Percentiles rank a stretch among this genome's conserved stretches.
These are phyloP conservation scores for Coffea humblotiana DNA, from an alignment of 305 asterid genomes.

Conservation along the genomic window DNA sequence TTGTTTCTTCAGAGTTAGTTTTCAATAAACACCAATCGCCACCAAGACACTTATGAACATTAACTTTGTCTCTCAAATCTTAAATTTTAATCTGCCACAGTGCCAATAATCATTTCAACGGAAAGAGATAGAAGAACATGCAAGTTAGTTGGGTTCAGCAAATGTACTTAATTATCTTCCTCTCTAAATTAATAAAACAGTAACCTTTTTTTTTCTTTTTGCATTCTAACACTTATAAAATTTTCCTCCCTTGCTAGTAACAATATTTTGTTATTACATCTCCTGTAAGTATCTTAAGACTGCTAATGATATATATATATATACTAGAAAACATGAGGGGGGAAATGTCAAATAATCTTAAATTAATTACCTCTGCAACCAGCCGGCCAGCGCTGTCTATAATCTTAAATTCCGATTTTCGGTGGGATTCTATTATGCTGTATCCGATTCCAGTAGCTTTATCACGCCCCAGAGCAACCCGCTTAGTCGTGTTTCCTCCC, in stretches of 20 bases:
- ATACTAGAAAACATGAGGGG: background rate
- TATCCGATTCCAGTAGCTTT: conserved; percentile 31
- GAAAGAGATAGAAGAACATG: background rate
- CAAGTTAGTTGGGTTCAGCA: background rate
- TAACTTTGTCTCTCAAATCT: background rate
- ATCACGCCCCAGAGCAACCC: conserved; percentile 38
- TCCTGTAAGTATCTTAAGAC: background rate
- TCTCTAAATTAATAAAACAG: background rate
- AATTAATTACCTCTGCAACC: conserved; percentile 60
- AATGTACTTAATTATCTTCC: background rate
- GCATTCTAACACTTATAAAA: background rate
- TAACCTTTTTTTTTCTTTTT: background rate
- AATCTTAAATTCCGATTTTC: conserved; percentile 53
- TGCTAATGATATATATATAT: background rate
- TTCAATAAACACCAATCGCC: background rate
- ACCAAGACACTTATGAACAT: background rate
- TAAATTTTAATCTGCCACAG: background rate
- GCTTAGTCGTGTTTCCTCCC: conserved; percentile 31
- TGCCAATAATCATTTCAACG: background rate
- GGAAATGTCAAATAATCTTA: background rate
- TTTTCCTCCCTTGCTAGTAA: background rate
- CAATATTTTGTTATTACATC: background rate
- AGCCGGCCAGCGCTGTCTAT: conserved; percentile 45
- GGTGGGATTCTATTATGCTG: conserved; percentile 43
- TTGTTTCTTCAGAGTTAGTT: background rate